Percentiles rank a stretch among this genome's conserved stretches.
Evolutionary conservation across 257 asterid species (phyloP).

Genomic region (Eucommia ulmoides): DNA sequence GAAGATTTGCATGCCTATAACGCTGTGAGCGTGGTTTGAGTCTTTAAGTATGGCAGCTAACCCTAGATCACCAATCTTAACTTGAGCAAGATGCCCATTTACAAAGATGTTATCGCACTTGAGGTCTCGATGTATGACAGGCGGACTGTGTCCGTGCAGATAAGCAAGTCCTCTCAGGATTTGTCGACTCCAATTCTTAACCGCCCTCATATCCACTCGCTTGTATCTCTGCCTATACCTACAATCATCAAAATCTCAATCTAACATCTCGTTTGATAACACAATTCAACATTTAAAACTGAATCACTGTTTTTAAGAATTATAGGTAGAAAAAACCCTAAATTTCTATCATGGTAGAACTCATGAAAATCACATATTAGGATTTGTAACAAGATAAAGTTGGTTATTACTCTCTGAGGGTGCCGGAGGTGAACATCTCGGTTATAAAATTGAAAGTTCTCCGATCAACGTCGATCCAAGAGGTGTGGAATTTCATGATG

Average conservation of each 20-base stretch:
- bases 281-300: neutral
- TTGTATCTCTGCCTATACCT: constrained; percentile 51
- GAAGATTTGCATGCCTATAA: neutral
- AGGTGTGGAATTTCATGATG: constrained; percentile 45
- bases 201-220: constrained; percentile 33
- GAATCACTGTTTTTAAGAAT: neutral
- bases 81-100: constrained; percentile 12
- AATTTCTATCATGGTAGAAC: neutral
- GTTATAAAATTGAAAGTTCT: constrained; percentile 72
- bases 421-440: constrained; percentile 79
- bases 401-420: constrained; percentile 54
- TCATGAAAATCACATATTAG: neutral
- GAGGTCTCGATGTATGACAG: constrained; percentile 75
- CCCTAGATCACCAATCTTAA: neutral
- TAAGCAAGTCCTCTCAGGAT: constrained; percentile 64
- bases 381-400: neutral
- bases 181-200: constrained; percentile 66
- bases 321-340: neutral
- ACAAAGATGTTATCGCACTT: constrained; percentile 75
- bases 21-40: neutral
- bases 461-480: constrained; percentile 45
- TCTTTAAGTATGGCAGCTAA: neutral
- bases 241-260: too few relatives aligned
- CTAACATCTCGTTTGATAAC: too few relatives aligned
- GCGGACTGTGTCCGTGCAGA: constrained; percentile 60